Evolutionary conservation across 176 grass and related monocot genomes (phyloP).

Genomic region (Thalia dealbata): DNA sequence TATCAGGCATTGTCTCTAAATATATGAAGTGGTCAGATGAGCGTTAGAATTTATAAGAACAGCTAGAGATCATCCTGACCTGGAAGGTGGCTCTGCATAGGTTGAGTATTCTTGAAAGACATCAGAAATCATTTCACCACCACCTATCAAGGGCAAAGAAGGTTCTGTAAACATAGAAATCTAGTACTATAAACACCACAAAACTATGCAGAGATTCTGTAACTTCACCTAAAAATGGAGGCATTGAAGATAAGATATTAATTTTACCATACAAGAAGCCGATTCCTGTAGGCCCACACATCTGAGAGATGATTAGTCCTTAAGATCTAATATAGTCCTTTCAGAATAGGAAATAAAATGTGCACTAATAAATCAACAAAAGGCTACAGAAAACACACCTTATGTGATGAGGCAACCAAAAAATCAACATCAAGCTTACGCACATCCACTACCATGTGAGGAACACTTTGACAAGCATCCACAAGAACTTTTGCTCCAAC

Average conservation of each 20-base stretch:
- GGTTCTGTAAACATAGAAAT: neutral
- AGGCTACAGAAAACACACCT: constrained; percentile 30
- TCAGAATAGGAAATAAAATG: neutral
- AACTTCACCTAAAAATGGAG: constrained; percentile 81
- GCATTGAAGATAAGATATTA: constrained; percentile 67
- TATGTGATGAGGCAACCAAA: constrained; percentile 93
- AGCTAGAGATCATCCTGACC: constrained; percentile 26
- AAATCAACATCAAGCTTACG: constrained; percentile 87
- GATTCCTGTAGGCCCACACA: constrained; percentile 94
- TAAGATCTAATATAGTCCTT: constrained; percentile 22
- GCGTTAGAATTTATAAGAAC: too few relatives aligned
- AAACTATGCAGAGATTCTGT: neutral
- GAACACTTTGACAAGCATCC: constrained; percentile 97
- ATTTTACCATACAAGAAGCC: constrained; percentile 80
- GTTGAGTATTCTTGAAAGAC: constrained; percentile 79
- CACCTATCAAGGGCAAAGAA: constrained; percentile 34
- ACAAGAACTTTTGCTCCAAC: constrained; percentile 87
- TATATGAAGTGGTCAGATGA: neutral
- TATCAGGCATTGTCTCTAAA: neutral
- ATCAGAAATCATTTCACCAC: constrained; percentile 91
- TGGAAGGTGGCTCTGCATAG: constrained; percentile 90
- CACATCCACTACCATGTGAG: constrained; percentile 90
- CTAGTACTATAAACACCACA: neutral
- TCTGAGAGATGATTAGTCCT: constrained; percentile 71
- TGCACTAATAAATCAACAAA: neutral